phyloP scores from a whole-genome alignment of 257 asterid species.

The Capsicum pubescens region DNA sequence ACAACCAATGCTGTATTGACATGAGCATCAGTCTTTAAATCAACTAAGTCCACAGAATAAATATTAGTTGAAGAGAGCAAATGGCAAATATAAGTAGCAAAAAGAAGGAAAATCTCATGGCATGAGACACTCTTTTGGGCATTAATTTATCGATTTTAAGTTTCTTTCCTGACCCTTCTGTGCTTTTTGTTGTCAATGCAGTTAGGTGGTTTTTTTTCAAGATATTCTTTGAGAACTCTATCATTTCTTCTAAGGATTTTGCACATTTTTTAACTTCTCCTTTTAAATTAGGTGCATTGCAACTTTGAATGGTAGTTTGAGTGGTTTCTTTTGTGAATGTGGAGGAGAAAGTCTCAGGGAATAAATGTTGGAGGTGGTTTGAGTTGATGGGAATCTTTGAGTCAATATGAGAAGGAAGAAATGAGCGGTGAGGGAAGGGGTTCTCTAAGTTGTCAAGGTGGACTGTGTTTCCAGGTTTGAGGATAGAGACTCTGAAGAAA shows the following conservation, averaged over 20 bases:
- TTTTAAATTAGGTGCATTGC: constrained; percentile 36
- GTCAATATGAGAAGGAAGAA: constrained; percentile 49
- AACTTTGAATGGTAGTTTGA: constrained; percentile 27
- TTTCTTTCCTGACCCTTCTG: constrained; percentile 27
- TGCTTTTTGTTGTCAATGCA: constrained; percentile 38
- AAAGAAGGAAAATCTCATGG: constrained; percentile 53
- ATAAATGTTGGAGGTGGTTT: constrained; percentile 1
- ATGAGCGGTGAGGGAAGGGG: constrained; percentile 42
- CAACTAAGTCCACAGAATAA: background rate
- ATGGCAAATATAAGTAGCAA: constrained; percentile 52
- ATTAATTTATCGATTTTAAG: constrained; percentile 13
- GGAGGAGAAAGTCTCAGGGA: constrained; percentile 34
- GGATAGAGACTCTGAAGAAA: constrained; percentile 43
- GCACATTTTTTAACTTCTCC: constrained; percentile 50
- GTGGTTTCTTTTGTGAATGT: constrained; percentile 34
- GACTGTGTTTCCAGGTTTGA: constrained; percentile 38
- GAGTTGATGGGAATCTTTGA: constrained; percentile 31
- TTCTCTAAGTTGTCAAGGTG: constrained; percentile 43
- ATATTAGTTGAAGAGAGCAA: constrained; percentile 30
- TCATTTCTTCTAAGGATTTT: constrained; percentile 50
- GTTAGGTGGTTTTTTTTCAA: constrained; percentile 31
- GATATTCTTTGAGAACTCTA: constrained; percentile 36
- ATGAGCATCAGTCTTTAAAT: constrained; percentile 9
- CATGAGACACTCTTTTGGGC: constrained; percentile 43
- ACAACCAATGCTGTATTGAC: background rate